Percentiles rank a stretch among this genome's conserved stretches.
These are phyloP conservation scores for Brettanomyces naardenensis DNA, from an alignment of 805 yeast genomes.

Conservation along the genomic window DNA sequence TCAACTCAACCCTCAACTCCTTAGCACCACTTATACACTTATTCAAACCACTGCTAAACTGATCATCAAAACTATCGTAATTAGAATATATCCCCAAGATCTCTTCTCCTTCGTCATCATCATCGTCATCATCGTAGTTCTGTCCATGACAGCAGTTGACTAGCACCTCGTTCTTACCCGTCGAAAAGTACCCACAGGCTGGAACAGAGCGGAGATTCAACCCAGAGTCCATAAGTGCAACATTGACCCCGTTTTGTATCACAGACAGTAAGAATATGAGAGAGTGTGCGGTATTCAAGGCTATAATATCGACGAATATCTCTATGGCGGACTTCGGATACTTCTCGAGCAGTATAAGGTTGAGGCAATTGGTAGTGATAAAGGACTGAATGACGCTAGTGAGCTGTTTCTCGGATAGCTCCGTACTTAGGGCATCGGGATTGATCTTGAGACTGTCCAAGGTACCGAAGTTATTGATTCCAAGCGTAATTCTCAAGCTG, in stretches of 20 bases:
- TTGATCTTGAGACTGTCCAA: slow-evolving; percentile 1
- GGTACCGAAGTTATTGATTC: slow-evolving; percentile 16
- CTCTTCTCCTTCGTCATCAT: slow-evolving; percentile 31
- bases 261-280: slow-evolving; percentile 32
- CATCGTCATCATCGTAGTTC: slow-evolving; percentile 6
- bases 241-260: slow-evolving; percentile 51
- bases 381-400: slow-evolving; percentile 31
- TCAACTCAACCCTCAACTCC: slow-evolving; percentile 35
- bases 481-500: slow-evolving; percentile 24
- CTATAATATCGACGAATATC: slow-evolving; percentile 60
- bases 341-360: slow-evolving; percentile 47
- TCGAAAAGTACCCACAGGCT: slow-evolving; percentile 39
- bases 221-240: slow-evolving; percentile 81
- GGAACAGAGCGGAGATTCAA: slow-evolving; percentile 75
- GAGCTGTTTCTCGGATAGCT: neutral
- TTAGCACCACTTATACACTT: slow-evolving; percentile 36
- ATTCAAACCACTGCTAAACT: slow-evolving; percentile 22
- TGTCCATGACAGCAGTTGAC: slow-evolving; percentile 28
- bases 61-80: slow-evolving; percentile 22
- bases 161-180: slow-evolving; percentile 13
- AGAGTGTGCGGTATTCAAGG: slow-evolving; percentile 29
- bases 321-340: slow-evolving; percentile 91
- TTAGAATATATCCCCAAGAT: slow-evolving; percentile 56
- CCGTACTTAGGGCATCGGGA: neutral
- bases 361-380: slow-evolving; percentile 26